phyloP scores from a whole-genome alignment of 202 grass and related monocot genomes.

The Schoenoplectus tabernaemontani region DNA sequence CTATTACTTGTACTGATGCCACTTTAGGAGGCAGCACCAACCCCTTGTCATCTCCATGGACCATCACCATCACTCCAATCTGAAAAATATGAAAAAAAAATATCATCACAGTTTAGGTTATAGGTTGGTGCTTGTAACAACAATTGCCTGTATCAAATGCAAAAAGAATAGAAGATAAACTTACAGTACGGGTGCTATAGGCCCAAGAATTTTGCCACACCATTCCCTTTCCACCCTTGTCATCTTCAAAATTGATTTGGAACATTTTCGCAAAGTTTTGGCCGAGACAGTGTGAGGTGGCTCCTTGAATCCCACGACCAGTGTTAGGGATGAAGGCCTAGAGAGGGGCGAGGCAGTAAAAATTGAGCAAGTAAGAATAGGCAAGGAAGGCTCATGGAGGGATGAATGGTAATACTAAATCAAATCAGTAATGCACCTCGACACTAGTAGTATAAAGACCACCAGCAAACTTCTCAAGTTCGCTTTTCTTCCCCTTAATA shows the following conservation, averaged over 20 bases:
- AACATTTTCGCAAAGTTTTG: conserved; percentile 99
- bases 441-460: conserved; percentile 93
- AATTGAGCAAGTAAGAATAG: conserved; percentile 8
- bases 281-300: conserved; percentile 92
- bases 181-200: conserved; percentile 96
- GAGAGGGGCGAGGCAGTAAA: background rate
- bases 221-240: conserved; percentile 76
- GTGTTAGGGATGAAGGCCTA: conserved; percentile 94
- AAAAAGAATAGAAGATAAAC: conserved; percentile 15
- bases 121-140: background rate
- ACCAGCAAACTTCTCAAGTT: conserved; percentile 96
- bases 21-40: conserved; percentile 89
- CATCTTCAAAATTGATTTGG: conserved; percentile 93
- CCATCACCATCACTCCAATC: conserved; percentile 98
- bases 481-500: conserved; percentile 82
- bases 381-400: background rate
- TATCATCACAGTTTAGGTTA: background rate
- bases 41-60: conserved; percentile 94
- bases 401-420: background rate
- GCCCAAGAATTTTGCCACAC: conserved; percentile 99
- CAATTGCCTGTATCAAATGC: background rate
- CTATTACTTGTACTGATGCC: conserved; percentile 72
- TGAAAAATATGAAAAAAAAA: conserved; percentile 34
- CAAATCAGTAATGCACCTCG: conserved; percentile 26
- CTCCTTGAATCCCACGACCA: conserved; percentile 91